These are phyloP conservation scores for Blastobotrys ciferrii DNA, from an alignment of 1,139 yeast species.

Conservation along the genomic window DNA sequence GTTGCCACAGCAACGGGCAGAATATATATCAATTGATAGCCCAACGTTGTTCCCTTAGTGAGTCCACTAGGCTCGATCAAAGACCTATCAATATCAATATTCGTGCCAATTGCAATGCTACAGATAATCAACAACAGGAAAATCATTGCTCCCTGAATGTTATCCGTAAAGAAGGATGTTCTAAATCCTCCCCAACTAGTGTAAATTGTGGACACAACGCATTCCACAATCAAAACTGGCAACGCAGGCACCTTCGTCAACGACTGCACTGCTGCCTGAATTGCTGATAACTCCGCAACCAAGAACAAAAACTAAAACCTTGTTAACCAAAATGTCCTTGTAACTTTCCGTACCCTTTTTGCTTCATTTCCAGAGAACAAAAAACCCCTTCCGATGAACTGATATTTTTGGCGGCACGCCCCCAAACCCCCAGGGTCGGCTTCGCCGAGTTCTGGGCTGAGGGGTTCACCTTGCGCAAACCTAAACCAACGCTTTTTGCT, in stretches of 20 bases:
- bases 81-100: constrained; percentile 65
- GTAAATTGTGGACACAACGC: constrained; percentile 82
- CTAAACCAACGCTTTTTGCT: too few species aligned
- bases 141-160: constrained; percentile 78
- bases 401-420: too few species aligned
- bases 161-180: constrained; percentile 85
- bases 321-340: too few species aligned
- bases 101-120: constrained; percentile 75
- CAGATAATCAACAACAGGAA: constrained; percentile 65
- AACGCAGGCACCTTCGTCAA: constrained; percentile 77
- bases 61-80: constrained; percentile 63
- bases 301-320: constrained; percentile 68
- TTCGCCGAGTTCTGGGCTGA: too few species aligned
- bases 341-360: too few species aligned
- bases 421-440: too few species aligned
- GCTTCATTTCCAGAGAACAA: too few species aligned
- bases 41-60: constrained; percentile 63
- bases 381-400: too few species aligned
- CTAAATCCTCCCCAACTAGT: constrained; percentile 88
- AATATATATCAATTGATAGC: constrained; percentile 88
- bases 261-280: constrained; percentile 71
- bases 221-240: constrained; percentile 81
- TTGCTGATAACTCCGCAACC: constrained; percentile 83
- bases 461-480: too few species aligned
- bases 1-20: constrained; percentile 83